Percentiles rank a stretch among this genome's conserved stretches.
Evolutionary conservation across 2,329 filamentous ascomycete species (phyloP).

Genomic region (Calcarisporium arbuscula): DNA sequence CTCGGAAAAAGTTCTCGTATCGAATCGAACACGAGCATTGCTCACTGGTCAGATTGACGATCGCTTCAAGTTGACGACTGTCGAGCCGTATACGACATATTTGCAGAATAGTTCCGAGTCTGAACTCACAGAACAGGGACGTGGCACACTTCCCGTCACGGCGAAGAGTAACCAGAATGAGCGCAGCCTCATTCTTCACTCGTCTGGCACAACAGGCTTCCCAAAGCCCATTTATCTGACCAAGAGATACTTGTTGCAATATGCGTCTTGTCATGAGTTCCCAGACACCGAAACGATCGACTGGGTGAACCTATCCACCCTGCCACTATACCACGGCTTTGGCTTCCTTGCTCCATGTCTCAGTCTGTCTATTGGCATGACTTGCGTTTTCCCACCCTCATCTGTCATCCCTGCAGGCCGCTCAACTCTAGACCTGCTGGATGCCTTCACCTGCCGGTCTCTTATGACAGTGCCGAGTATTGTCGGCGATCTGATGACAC

Average conservation of each 20-base stretch:
- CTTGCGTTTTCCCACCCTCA: conserved; percentile 18
- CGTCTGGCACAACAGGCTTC: conserved; percentile 26
- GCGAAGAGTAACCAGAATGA: conserved; percentile 7
- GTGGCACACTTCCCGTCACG: conserved; percentile 10
- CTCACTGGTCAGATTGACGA: no score
- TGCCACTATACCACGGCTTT: conserved; percentile 26
- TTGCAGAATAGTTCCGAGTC: no score
- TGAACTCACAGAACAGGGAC: no score
- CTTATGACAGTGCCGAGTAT: conserved; percentile 26
- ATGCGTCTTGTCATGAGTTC: conserved; percentile 22
- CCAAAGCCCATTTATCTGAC: conserved; percentile 26
- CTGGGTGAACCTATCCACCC: conserved; percentile 21
- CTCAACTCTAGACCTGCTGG: conserved; percentile 15
- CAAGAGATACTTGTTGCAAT: conserved; percentile 20
- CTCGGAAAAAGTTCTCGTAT: no score
- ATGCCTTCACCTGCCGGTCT: conserved; percentile 12
- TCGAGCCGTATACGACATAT: no score
- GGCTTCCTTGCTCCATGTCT: conserved; percentile 21
- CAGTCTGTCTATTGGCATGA: conserved; percentile 19
- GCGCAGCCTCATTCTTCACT: conserved; percentile 22
- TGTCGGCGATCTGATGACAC: conserved; percentile 21
- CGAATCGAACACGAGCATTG: no score
- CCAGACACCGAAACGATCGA: conserved; percentile 5
- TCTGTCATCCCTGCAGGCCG: conserved; percentile 15
- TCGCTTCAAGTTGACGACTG: no score